phyloP scores from a whole-genome alignment of 2,329 filamentous ascomycete genomes.

The Trichoderma koningii region DNA sequence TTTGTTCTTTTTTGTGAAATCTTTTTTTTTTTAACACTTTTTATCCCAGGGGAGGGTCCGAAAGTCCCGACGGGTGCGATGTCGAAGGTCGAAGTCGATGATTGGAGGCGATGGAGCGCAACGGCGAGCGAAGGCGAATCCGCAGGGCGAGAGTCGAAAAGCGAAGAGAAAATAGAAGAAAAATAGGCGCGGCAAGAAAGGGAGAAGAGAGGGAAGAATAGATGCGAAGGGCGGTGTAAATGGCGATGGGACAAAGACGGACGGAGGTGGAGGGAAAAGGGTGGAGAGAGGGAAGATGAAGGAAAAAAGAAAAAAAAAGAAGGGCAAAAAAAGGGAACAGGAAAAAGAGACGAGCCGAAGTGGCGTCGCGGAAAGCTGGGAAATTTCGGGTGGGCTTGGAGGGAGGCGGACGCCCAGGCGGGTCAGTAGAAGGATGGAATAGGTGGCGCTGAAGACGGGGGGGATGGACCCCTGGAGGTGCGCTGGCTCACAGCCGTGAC shows the following conservation, averaged over 20 bases:
- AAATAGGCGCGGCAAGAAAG: slow-evolving; percentile 25
- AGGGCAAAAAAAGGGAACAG: slow-evolving; percentile 38
- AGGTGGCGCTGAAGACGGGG: slow-evolving; percentile 11
- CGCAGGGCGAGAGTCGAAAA: slow-evolving; percentile 21
- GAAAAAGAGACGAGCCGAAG: slow-evolving; percentile 33
- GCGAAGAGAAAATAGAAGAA: slow-evolving; percentile 19
- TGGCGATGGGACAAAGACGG: slow-evolving; percentile 33
- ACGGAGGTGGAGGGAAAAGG: slow-evolving; percentile 35
- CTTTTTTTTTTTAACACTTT: not conserved
- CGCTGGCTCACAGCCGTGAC: slow-evolving; percentile 18
- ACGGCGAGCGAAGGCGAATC: slow-evolving; percentile 16
- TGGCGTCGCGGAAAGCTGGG: slow-evolving; percentile 23
- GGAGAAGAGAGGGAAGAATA: slow-evolving; percentile 34
- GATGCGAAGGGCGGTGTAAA: slow-evolving; percentile 38
- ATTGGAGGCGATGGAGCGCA: slow-evolving; percentile 7
- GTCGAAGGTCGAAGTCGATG: not conserved
- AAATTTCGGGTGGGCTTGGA: slow-evolving; percentile 32
- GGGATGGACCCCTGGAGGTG: slow-evolving; percentile 21
- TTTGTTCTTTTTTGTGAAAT: slow-evolving; percentile 6
- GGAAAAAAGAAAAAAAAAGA: slow-evolving; percentile 39
- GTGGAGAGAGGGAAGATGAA: slow-evolving; percentile 35
- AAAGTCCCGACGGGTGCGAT: slow-evolving; percentile 18
- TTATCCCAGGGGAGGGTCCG: not conserved
- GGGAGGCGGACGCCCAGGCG: slow-evolving; percentile 26
- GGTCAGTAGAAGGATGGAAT: not conserved